phyloP scores from a whole-genome alignment of 768 basidiomycete species.

The Cyclocybe aegerita region DNA sequence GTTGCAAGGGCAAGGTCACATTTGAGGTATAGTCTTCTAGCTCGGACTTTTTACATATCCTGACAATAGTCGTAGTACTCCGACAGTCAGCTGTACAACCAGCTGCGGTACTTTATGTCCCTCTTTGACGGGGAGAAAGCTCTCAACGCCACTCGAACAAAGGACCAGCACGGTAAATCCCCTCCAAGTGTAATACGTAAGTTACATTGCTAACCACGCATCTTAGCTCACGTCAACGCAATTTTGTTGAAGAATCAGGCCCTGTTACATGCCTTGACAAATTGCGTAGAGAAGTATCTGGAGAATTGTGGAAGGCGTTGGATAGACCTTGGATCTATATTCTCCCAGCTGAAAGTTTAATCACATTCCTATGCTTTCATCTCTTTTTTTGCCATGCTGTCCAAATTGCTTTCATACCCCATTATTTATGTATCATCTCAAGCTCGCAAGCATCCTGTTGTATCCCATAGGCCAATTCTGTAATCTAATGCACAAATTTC shows the following conservation, averaged over 20 bases:
- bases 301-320: slow-evolving; percentile 86
- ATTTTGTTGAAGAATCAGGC: slow-evolving; percentile 48
- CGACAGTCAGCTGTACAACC: slow-evolving; percentile 84
- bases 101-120: slow-evolving; percentile 78
- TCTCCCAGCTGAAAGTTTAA: slow-evolving; percentile 77
- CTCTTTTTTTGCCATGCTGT: too few species aligned
- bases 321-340: slow-evolving; percentile 79
- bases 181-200: slow-evolving; percentile 6
- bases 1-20: slow-evolving; percentile 68
- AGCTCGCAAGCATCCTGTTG: too few species aligned
- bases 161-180: slow-evolving; percentile 34
- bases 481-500: too few species aligned
- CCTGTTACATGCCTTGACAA: slow-evolving; percentile 51
- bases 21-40: slow-evolving; percentile 58
- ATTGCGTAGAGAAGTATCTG: slow-evolving; percentile 76
- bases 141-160: slow-evolving; percentile 48
- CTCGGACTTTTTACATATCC: not conserved
- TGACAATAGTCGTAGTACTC: slow-evolving; percentile 57
- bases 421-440: too few species aligned
- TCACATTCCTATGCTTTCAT: not conserved
- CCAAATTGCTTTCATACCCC: too few species aligned
- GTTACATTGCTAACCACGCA: not conserved
- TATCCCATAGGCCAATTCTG: too few species aligned
- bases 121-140: slow-evolving; percentile 78
- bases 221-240: slow-evolving; percentile 30